Evolutionary conservation across 1,284 basidiomycete species (phyloP).

Genomic region (Anthracocystis panici-leucophaei): DNA sequence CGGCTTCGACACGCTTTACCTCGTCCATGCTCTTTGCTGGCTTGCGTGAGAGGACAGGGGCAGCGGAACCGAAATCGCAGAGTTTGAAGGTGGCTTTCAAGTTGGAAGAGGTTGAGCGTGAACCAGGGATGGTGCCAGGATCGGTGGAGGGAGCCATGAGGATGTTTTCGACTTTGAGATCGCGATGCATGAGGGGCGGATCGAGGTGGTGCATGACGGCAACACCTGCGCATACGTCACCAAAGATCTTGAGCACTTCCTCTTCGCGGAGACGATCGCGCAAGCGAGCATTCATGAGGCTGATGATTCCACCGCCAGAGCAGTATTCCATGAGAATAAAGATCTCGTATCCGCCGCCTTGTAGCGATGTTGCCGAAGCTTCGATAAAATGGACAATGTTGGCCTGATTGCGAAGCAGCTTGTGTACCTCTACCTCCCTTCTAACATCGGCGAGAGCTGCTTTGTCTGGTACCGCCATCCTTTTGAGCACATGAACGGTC

Average conservation of each 20-base stretch:
- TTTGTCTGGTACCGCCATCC: constrained; percentile 93
- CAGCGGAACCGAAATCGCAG: constrained; percentile 97
- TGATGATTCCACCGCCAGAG: constrained; percentile 91
- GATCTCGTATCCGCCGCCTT: constrained; percentile 85
- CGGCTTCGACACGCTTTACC: constrained; percentile 86
- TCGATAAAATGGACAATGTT: constrained; percentile 95
- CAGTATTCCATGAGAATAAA: constrained; percentile 99
- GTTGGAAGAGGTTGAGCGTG: constrained; percentile 73
- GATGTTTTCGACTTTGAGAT: constrained; percentile 96
- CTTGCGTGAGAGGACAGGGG: constrained; percentile 71
- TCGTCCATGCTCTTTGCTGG: constrained; percentile 62
- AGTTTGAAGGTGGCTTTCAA: constrained; percentile 80
- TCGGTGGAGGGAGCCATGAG: constrained; percentile 73
- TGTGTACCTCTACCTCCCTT: constrained; percentile 98
- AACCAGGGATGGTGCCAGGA: constrained; percentile 45
- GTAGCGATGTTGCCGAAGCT: constrained; percentile 74
- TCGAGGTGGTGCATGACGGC: constrained; percentile 87
- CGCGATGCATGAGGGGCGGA: constrained; percentile 91
- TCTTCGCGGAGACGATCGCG: constrained; percentile 91
- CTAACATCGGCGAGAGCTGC: constrained; percentile 91
- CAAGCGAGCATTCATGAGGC: constrained; percentile 97
- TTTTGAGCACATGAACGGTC: constrained; percentile 94
- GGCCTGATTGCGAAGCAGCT: constrained; percentile 86
- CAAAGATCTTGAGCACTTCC: constrained; percentile 96
- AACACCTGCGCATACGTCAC: constrained; percentile 65